Conservation (phyloP, 805 yeast genomes). For the Schizosaccharomyces japonicus region DNA sequence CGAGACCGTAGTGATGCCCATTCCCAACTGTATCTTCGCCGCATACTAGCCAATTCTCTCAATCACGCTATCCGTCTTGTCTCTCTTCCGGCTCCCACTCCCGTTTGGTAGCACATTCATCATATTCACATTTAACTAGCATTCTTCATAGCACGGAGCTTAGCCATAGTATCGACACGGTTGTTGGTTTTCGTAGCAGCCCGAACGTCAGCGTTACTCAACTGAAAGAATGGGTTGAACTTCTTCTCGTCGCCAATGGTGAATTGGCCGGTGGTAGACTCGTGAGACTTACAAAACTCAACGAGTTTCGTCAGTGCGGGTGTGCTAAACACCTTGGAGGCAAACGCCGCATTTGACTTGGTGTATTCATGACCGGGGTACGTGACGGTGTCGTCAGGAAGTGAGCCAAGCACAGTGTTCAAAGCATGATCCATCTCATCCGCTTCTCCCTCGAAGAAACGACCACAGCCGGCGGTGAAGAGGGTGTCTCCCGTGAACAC, state of each 20-base stretch:
- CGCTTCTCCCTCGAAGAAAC: constrained; percentile 64
- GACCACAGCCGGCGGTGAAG: constrained; percentile 84
- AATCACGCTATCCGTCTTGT: no score
- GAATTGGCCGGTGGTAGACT: constrained; percentile 62
- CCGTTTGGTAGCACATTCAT: no score
- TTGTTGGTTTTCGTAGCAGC: constrained; percentile 31
- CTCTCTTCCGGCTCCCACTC: no score
- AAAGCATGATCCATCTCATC: constrained; percentile 55
- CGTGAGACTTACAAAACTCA: constrained; percentile 28
- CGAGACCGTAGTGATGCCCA: no score
- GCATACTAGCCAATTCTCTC: no score
- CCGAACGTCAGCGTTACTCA: constrained; percentile 34
- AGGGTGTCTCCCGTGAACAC: constrained; percentile 92
- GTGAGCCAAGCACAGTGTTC: constrained; percentile 28
- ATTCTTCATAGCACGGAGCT: constrained; percentile 58
- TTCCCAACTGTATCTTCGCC: no score
- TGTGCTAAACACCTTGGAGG: constrained; percentile 32
- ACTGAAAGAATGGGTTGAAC: constrained; percentile 76
- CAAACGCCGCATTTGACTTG: constrained; percentile 52
- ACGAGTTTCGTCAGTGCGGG: constrained; percentile 32
- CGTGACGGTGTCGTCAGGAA: constrained; percentile 50
- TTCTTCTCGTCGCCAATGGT: constrained; percentile 61
- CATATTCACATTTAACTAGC: constrained; percentile 8
- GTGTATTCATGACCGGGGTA: constrained; percentile 97
- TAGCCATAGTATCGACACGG: constrained; percentile 39